phyloP scores from a whole-genome alignment of 2,329 filamentous ascomycete species.

The Beauveria sp. region DNA sequence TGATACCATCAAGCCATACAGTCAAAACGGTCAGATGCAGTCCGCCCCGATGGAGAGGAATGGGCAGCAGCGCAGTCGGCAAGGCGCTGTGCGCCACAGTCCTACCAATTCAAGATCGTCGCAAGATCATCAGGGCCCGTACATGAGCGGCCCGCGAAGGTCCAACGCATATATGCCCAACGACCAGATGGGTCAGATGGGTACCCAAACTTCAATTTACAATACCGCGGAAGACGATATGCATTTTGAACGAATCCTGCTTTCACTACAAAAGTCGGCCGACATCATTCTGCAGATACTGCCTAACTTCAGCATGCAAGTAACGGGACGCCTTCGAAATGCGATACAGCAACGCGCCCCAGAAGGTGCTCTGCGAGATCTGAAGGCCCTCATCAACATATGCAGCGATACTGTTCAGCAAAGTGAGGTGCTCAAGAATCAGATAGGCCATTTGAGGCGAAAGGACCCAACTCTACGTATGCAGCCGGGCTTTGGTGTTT shows the following conservation, averaged over 20 bases:
- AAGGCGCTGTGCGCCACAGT: constrained; percentile 36
- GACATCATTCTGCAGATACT: constrained; percentile 66
- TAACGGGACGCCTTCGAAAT: constrained; percentile 54
- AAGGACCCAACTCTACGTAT: constrained; percentile 72
- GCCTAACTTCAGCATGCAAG: constrained; percentile 61
- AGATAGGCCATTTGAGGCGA: constrained; percentile 72
- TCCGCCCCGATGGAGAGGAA: constrained; percentile 13
- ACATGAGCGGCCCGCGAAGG: constrained; percentile 40
- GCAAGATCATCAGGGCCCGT: constrained; percentile 34
- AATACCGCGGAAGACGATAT: constrained; percentile 59
- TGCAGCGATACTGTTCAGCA: constrained; percentile 64
- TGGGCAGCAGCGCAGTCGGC: constrained; percentile 20
- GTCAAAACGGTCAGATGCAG: constrained; percentile 37
- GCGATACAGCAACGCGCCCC: constrained; percentile 53
- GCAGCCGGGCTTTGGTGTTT: constrained; percentile 53
- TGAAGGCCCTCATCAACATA: constrained; percentile 63
- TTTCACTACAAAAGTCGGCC: constrained; percentile 65
- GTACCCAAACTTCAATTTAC: neutral
- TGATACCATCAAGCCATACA: constrained; percentile 42
- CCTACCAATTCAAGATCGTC: constrained; percentile 39
- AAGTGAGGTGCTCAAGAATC: constrained; percentile 62
- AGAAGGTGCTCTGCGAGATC: constrained; percentile 54
- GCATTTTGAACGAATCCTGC: constrained; percentile 74
- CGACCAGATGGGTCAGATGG: constrained; percentile 1
- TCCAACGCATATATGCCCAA: constrained; percentile 1